Conservation (phyloP, 78 protist genomes). For the Mantamonas sphyraenae region DNA sequence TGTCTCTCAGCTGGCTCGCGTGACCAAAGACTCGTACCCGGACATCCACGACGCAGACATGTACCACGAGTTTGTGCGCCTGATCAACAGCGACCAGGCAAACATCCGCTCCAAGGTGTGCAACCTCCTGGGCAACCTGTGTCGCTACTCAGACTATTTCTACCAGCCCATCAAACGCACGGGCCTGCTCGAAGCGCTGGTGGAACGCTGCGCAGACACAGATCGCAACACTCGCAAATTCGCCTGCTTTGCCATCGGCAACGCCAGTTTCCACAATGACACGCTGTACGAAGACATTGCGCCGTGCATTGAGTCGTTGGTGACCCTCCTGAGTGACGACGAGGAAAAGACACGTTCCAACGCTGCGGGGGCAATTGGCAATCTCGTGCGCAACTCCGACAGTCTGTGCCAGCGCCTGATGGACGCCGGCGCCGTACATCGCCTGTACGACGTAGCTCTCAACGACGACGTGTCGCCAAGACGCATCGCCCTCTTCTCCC, state of each 20-base stretch:
- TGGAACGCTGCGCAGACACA: slow-evolving; percentile 24
- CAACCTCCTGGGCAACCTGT: slow-evolving; percentile 79
- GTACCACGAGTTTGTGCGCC: slow-evolving; percentile 2
- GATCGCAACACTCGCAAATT: slow-evolving; percentile 62
- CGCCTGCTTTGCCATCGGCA: slow-evolving; percentile 84
- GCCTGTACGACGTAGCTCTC: not conserved
- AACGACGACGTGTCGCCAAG: not conserved
- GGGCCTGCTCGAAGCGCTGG: slow-evolving; percentile 24
- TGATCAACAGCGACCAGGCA: slow-evolving; percentile 36
- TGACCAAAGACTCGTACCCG: slow-evolving; percentile 29
- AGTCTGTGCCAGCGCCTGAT: not conserved
- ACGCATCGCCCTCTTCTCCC: slow-evolving; percentile 27
- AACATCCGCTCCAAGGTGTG: slow-evolving; percentile 63
- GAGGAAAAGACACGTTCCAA: slow-evolving; percentile 71
- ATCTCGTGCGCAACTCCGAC: slow-evolving; percentile 57
- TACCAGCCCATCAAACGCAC: slow-evolving; percentile 25
- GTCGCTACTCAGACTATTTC: slow-evolving; percentile 53
- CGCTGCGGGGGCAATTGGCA: slow-evolving; percentile 84
- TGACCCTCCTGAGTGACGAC: not conserved
- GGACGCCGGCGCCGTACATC: slow-evolving; percentile 17
- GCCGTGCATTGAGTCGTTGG: slow-evolving; percentile 21
- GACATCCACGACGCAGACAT: slow-evolving; percentile 24
- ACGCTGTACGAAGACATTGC: slow-evolving; percentile 25
- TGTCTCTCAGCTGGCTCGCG: slow-evolving; percentile 55
- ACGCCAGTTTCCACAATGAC: slow-evolving; percentile 71